Evolutionary conservation across 176 grass and related monocot species (phyloP).

Genomic region (Miscanthus lutarioriparius): DNA sequence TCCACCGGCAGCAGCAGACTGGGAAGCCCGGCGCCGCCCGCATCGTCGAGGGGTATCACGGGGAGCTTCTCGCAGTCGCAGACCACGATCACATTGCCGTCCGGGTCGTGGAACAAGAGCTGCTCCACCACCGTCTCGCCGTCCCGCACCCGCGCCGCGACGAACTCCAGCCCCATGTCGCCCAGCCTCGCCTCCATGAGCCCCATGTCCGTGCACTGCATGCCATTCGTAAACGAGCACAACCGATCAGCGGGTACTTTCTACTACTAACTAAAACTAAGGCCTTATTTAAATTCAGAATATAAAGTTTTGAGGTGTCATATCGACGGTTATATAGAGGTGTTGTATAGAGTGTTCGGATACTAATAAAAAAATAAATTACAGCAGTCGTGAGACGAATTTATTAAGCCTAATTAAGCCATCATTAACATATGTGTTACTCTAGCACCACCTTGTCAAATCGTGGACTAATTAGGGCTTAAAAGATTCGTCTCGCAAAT

Average conservation of each 20-base stretch:
- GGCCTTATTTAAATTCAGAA: too few species aligned
- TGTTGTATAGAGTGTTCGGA: too few species aligned
- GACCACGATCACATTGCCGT: conserved; percentile 79
- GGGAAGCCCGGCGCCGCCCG: not conserved
- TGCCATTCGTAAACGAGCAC: not conserved
- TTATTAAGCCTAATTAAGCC: too few species aligned
- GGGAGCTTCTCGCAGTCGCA: conserved; percentile 76
- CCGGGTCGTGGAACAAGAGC: conserved; percentile 87
- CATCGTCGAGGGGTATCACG: conserved; percentile 34
- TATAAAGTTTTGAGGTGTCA: too few species aligned
- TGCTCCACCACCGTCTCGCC: conserved; percentile 59
- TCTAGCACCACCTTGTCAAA: too few species aligned
- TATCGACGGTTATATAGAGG: too few species aligned
- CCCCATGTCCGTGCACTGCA: conserved; percentile 61
- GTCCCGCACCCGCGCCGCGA: conserved; percentile 45
- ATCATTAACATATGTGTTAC: too few species aligned
- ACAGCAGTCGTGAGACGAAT: too few species aligned
- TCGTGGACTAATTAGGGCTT: too few species aligned
- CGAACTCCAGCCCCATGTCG: conserved; percentile 41
- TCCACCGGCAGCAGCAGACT: not conserved
- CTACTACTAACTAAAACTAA: too few species aligned
- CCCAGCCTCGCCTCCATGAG: conserved; percentile 42
- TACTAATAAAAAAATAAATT: too few species aligned
- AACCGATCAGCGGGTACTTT: not conserved
- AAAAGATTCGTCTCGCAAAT: too few species aligned